Conservation (phyloP, 2,329 filamentous ascomycete species). For the Thermomyces lanuginosus region DNA sequence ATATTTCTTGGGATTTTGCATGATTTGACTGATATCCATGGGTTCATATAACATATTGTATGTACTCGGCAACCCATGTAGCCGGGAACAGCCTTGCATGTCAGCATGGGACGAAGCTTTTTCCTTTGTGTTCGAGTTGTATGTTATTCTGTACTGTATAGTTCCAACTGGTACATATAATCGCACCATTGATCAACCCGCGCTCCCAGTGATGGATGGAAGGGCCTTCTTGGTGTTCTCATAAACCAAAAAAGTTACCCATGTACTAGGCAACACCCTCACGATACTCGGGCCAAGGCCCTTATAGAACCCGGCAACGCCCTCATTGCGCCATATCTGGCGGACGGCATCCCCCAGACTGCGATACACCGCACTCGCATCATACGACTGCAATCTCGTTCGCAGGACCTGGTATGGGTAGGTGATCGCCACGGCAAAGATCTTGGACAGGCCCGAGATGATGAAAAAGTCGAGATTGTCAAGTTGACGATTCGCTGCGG, state of each 20-base stretch:
- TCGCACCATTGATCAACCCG: too few relatives aligned
- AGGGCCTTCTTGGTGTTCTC: slow-evolving; percentile 76
- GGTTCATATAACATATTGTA: too few relatives aligned
- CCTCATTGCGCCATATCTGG: slow-evolving; percentile 66
- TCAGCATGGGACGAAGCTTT: too few relatives aligned
- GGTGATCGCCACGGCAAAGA: slow-evolving; percentile 74
- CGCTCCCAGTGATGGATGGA: too few relatives aligned
- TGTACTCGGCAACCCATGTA: too few relatives aligned
- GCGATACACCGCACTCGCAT: slow-evolving; percentile 50
- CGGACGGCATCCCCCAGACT: slow-evolving; percentile 54
- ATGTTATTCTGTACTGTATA: too few relatives aligned
- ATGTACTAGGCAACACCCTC: slow-evolving; percentile 81
- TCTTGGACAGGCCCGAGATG: slow-evolving; percentile 65
- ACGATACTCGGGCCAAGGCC: slow-evolving; percentile 79
- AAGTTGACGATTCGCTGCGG: slow-evolving; percentile 27
- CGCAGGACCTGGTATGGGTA: slow-evolving; percentile 93
- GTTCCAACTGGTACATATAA: too few relatives aligned
- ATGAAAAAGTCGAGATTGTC: slow-evolving; percentile 62
- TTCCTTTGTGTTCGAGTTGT: too few relatives aligned
- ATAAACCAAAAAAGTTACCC: slow-evolving; percentile 93
- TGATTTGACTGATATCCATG: too few relatives aligned
- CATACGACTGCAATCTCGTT: slow-evolving; percentile 75
- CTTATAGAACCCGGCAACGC: slow-evolving; percentile 72
- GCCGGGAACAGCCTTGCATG: too few relatives aligned
- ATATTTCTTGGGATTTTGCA: too few relatives aligned